Percentiles rank a stretch among this genome's conserved stretches.
phyloP scores from a whole-genome alignment of 192 early-diverging fungal species.

The Linnemannia schmuckeri region DNA sequence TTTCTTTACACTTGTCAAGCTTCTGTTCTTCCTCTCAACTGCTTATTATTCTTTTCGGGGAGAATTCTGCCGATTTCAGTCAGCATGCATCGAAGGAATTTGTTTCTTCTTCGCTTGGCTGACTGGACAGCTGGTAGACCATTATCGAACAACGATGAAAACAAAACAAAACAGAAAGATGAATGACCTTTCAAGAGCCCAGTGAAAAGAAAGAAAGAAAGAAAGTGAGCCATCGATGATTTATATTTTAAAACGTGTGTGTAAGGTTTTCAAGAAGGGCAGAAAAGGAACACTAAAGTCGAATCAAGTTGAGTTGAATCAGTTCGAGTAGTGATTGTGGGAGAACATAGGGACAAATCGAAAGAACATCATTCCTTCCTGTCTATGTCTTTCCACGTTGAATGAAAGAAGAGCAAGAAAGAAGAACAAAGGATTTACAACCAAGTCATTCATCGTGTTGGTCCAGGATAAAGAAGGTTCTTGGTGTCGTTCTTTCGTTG shows the following conservation, averaged over 20 bases:
- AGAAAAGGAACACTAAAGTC: background rate
- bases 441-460: background rate
- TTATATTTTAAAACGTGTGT: background rate
- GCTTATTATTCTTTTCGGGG: background rate
- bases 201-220: background rate
- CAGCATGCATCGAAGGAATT: conserved; percentile 7
- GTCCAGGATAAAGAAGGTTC: background rate
- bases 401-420: background rate
- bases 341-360: background rate
- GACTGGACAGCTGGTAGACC: background rate
- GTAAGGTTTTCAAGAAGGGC: background rate
- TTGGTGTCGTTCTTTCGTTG: background rate
- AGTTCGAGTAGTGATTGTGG: background rate
- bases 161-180: background rate
- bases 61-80: conserved; percentile 7
- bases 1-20: too few species aligned
- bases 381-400: background rate
- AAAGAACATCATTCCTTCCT: background rate
- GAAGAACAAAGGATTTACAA: background rate
- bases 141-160: background rate
- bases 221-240: background rate
- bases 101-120: background rate
- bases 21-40: background rate
- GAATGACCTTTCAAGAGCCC: background rate
- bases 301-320: background rate